Conservation (phyloP, 2,329 filamentous ascomycete genomes). For the Lecanoromycetidae sp. region DNA sequence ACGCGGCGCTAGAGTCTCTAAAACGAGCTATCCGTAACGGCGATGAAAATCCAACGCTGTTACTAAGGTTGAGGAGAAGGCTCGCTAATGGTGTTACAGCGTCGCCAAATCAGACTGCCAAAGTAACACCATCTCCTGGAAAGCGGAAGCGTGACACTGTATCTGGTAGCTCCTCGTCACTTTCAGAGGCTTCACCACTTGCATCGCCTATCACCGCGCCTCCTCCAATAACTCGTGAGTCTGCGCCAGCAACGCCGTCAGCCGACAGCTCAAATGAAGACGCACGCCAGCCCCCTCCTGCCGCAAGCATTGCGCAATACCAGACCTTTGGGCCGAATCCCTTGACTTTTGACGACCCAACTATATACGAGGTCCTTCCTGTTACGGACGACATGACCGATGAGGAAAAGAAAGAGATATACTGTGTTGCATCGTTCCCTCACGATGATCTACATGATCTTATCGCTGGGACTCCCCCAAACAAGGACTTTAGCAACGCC, state of each 20-base stretch:
- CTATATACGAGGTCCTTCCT: conserved; percentile 80
- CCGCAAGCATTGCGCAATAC: conserved; percentile 54
- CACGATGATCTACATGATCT: conserved; percentile 67
- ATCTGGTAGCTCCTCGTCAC: conserved; percentile 17
- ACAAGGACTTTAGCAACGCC: conserved; percentile 80
- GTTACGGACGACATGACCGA: conserved; percentile 64
- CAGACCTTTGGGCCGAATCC: conserved; percentile 90
- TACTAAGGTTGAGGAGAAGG: background rate
- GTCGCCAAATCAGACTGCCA: conserved; percentile 6
- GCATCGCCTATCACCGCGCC: conserved; percentile 16
- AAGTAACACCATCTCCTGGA: conserved; percentile 8
- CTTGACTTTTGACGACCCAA: conserved; percentile 79
- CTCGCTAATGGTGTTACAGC: conserved; percentile 5
- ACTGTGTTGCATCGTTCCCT: conserved; percentile 75
- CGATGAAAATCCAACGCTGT: background rate
- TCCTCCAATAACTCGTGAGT: background rate
- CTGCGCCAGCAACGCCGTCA: conserved; percentile 9
- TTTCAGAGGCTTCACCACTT: conserved; percentile 18
- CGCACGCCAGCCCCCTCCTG: conserved; percentile 48
- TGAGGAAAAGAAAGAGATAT: conserved; percentile 78
- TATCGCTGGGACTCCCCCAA: conserved; percentile 78
- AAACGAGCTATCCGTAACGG: no score
- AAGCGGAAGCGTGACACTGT: conserved; percentile 18
- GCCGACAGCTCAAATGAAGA: conserved; percentile 36
- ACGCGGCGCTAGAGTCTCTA: no score